Base-by-base conservation (phyloP, 1,284 basidiomycete genomes). In the Sporisorium graminicola region DNA sequence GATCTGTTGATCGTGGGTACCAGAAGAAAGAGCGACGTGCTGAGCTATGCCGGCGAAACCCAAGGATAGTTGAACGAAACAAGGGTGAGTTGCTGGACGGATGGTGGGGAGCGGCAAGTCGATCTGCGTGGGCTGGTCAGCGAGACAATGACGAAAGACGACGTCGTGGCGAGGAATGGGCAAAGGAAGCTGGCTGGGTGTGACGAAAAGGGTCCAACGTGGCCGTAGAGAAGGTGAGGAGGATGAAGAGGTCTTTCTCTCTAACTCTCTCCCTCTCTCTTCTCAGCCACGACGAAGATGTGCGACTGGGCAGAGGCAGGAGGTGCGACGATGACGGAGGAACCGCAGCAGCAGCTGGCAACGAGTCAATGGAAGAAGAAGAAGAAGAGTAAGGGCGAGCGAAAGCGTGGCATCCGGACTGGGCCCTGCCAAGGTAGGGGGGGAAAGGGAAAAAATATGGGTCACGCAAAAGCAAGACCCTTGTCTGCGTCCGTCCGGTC, bases 141-240 rank as follows among this genome's bases (percentile, higher is more conserved):
- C 47, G 54, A 49, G 31, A 51, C 58, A 60, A 73, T 64, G 70
- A 72, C 68, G 68, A 71, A 65, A 66, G 59, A 58, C 54, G 40
- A 63, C 31, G 56, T 29, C 35, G 46, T 14, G 16, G n/a, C 47
- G 47, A 51, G 31, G 55, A 29, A 44, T 24, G 37, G 37, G 40
- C 42, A 52, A 31, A 24, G 4, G n/a, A n/a, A n/a, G n/a, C n/a
- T 49, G 13, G 24, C 29, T 29, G 35, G 35, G 50, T 35, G 29
- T 50, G 58, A 26, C 20, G 13, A 24, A 53, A 56, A 65, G 68
- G 68, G 62, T 71, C 68, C 60, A 65, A 55, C 50, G 68, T 71
- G 68, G 58, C 68, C 58, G 59, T 31, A 59, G 61, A 58, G 43
- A 44, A 44, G 53, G n/a, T n/a, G 58, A 29, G 24, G 55, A 33